Conservation (phyloP, 192 early-diverging fungal species). For the Umbelopsis ramanniana region DNA sequence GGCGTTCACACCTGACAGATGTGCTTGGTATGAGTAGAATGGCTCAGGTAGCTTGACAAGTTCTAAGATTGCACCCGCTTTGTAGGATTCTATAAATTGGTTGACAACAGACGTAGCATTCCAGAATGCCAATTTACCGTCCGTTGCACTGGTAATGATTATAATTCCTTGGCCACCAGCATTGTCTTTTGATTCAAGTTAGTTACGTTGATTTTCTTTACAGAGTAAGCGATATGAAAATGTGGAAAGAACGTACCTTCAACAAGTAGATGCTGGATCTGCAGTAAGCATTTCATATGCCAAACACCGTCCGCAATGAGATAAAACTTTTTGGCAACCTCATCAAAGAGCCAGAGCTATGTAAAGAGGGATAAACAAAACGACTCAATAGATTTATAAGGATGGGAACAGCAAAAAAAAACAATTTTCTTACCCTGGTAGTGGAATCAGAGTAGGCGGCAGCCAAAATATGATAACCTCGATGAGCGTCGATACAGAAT, state of each 20-base stretch:
- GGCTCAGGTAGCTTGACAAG: constrained; percentile 34
- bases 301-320: constrained; percentile 51
- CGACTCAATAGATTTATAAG: background rate
- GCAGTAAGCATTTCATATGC: constrained; percentile 70
- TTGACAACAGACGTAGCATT: background rate
- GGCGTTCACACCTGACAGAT: constrained; percentile 78
- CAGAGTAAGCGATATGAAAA: no score
- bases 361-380: background rate
- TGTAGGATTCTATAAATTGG: constrained; percentile 24
- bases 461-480: constrained; percentile 57
- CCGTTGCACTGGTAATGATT: constrained; percentile 60
- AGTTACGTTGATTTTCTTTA: no score
- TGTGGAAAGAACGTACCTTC: constrained; percentile 7
- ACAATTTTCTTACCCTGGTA: constrained; percentile 44
- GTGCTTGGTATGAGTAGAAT: constrained; percentile 33
- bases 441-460: constrained; percentile 78
- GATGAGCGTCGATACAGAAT: constrained; percentile 28
- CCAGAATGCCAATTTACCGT: constrained; percentile 41
- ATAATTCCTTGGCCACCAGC: constrained; percentile 39
- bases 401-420: background rate
- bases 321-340: constrained; percentile 48
- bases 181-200: constrained; percentile 5
- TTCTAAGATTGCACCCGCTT: background rate
- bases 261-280: constrained; percentile 51
- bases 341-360: constrained; percentile 66